Evolutionary conservation across 306 rosid species (phyloP), one percentile per base, ranked within the genome.

Genomic region (Herpetospermum pedunculosum): DNA sequence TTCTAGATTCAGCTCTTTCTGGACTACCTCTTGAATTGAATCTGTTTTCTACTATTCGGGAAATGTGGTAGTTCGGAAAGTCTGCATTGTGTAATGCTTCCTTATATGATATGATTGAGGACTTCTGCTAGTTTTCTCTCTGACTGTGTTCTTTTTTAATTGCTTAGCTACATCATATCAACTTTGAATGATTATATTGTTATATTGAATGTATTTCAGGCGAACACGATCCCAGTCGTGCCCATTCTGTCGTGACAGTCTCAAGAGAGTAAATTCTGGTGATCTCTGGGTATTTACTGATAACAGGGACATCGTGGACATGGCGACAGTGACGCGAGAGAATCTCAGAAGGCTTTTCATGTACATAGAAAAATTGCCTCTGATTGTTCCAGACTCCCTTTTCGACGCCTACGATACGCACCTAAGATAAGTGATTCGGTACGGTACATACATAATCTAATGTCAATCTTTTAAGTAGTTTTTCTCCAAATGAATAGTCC

Each of bases 191-290:
- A 13, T 72, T 48, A 4, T 29, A 74, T 59, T 23, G 34, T 71
- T 69, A 40, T 37, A 50, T 70, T 74, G 62, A 32, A 63, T 30
- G 53, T 23, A 59, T 47, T 80, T 78, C 97, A 93, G 98, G 98
- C 82, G 91, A 73, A 76, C 88, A 77, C 87, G 97, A 73, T 93
- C 98, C 2, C 92, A 87, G 54, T 93, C 97, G 0, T 93, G 98
- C 81, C 98, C 98, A 44, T 93, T 93, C 72, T 93, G 98, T 57
- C 93, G 98, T 0, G 97, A 93, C 83, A 87, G 88, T 82, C 97
- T 93, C 1, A 87, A 82, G 87, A 89, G 98, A 79, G 98, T 93
- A 71, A 84, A 89, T 80, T 93, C 98, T 0, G 78, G 94, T 6
- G 98, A 90, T 85, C 98, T 93, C 21, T 93, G 97, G 98, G 79